Base-by-base conservation (phyloP, 78 protist genomes). In the Guillardia theta region DNA sequence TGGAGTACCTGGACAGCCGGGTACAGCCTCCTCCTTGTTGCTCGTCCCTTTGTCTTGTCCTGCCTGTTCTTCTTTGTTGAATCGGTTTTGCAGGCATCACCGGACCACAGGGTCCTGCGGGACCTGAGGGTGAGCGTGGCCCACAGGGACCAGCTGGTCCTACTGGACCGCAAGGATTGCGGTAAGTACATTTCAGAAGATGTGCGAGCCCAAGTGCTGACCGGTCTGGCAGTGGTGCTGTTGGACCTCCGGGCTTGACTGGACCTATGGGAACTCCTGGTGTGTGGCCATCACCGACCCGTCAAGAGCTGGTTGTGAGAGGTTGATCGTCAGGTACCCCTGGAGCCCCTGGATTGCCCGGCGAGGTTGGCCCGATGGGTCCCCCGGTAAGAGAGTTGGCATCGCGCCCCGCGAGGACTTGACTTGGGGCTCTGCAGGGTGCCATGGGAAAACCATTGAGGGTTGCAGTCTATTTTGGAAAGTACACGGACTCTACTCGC, bases 391-490 rank as follows among this genome's bases (percentile, higher is more conserved):
- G n/a, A n/a, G n/a, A n/a, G n/a, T n/a, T n/a, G n/a, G n/a, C n/a
- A n/a, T n/a, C n/a, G n/a, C n/a, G n/a, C n/a, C n/a, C n/a, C n/a
- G n/a, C n/a, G n/a, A n/a, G n/a, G n/a, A n/a, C n/a, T n/a, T n/a
- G n/a, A n/a, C n/a, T n/a, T n/a, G n/a, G n/a, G n/a, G n/a, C n/a
- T n/a, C n/a, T n/a, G 88, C 88, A 39, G 50, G 90, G 90, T 4
- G 53, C 90, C 44, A 78, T 78, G 90, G 90, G 90, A 27, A 77
- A 78, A 48, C 90, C 90, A 36, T 19, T 78, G 90, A 45, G 48
- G 45, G 90, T 78, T n/a, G 45, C 90, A 5, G 90, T 78, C 90
- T 78, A 78, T 8, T 78, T 78, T 50, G 90, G 90, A 8, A 37
- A 78, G 90, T 78, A 12, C 90, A 78, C 90, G 1, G 90, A 78